These are phyloP conservation scores for Ceratocystis diversiconidia DNA, from an alignment of 2,329 filamentous ascomycete genomes.

Conservation along the genomic window DNA sequence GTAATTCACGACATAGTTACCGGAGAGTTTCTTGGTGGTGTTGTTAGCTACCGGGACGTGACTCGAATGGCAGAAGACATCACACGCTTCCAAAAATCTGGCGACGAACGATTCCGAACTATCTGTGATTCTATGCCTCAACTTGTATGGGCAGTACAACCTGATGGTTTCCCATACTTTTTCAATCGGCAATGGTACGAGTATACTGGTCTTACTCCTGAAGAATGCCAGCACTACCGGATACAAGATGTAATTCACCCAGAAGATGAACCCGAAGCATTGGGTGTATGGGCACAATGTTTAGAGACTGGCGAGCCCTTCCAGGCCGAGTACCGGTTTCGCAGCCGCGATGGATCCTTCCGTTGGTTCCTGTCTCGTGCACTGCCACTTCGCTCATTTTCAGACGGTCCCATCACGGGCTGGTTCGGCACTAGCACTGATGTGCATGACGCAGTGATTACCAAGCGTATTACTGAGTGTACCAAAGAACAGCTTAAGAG, in stretches of 20 bases:
- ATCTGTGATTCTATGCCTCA: slow-evolving; percentile 63
- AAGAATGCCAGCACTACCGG: slow-evolving; percentile 46
- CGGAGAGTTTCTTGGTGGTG: slow-evolving; percentile 58
- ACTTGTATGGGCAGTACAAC: slow-evolving; percentile 58
- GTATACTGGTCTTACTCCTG: slow-evolving; percentile 55
- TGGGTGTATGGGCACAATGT: slow-evolving; percentile 45
- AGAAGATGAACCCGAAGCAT: slow-evolving; percentile 48
- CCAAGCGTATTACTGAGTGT: slow-evolving; percentile 51
- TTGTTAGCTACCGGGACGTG: slow-evolving; percentile 59
- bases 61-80: slow-evolving; percentile 57
- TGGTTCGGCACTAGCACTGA: slow-evolving; percentile 74
- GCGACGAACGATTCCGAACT: slow-evolving; percentile 58
- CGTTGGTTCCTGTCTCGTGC: slow-evolving; percentile 68
- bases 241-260: slow-evolving; percentile 55
- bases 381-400: slow-evolving; percentile 49
- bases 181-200: slow-evolving; percentile 66
- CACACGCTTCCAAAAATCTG: slow-evolving; percentile 51
- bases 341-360: slow-evolving; percentile 52
- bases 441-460: slow-evolving; percentile 54
- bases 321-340: slow-evolving; percentile 55
- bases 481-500: slow-evolving; percentile 57
- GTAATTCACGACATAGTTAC: slow-evolving; percentile 51
- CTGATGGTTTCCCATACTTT: slow-evolving; percentile 55
- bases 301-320: slow-evolving; percentile 55
- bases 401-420: slow-evolving; percentile 55